Percentiles rank a stretch among this genome's conserved stretches.
These are phyloP conservation scores for Candida coquimbonensis DNA, from an alignment of 805 yeast species.

Conservation along the genomic window DNA sequence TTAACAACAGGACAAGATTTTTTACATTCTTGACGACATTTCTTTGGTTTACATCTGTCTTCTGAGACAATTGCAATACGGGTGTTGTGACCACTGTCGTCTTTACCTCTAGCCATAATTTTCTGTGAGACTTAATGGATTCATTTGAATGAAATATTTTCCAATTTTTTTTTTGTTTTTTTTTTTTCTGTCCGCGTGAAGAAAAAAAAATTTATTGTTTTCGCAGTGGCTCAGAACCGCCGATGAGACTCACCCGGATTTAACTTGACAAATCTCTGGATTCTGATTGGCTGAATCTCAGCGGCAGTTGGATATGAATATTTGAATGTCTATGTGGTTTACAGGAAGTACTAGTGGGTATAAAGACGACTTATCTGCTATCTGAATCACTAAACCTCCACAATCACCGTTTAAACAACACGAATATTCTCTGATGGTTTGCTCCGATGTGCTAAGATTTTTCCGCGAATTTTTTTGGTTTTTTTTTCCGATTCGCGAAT, in stretches of 20 bases:
- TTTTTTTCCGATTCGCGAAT: background rate
- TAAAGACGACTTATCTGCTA: too few relatives aligned
- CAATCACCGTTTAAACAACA: too few relatives aligned
- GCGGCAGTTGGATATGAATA: too few relatives aligned
- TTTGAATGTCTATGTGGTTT: too few relatives aligned
- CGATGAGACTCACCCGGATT: background rate
- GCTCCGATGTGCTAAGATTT: too few relatives aligned
- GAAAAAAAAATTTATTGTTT: too few relatives aligned
- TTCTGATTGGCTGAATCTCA: background rate
- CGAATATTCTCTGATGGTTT: too few relatives aligned
- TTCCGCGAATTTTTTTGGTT: background rate
- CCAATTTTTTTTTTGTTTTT: background rate
- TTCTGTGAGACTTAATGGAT: background rate
- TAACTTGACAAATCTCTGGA: background rate
- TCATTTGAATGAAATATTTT: background rate
- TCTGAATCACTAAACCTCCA: too few relatives aligned
- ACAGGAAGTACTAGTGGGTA: too few relatives aligned
- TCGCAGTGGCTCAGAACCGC: background rate
- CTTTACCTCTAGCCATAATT: constrained; percentile 2
- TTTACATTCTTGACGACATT: constrained; percentile 97
- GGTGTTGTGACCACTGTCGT: constrained; percentile 23
- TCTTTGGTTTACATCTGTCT: constrained; percentile 96
- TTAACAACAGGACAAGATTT: constrained; percentile 97
- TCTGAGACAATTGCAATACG: constrained; percentile 95
- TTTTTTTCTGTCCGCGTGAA: background rate